A percentile compares a stretch with the other conserved stretches of the same genome.
phyloP scores from a whole-genome alignment of 768 basidiomycete species.

The Phanerodontia chrysosporium region DNA sequence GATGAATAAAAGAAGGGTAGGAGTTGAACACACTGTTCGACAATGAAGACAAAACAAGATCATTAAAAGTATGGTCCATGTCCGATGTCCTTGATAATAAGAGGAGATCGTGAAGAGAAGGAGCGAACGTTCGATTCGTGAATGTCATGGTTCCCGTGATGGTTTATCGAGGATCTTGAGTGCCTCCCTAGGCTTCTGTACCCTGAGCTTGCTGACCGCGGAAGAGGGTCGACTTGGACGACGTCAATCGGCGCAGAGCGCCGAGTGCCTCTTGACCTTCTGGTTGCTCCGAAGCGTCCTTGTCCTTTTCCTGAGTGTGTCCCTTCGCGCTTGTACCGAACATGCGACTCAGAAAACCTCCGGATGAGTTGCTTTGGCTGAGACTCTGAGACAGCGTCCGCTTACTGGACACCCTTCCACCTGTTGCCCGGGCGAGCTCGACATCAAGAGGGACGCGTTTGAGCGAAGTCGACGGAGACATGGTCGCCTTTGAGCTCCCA shows the following conservation, averaged over 20 bases:
- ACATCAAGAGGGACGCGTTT: conserved; percentile 1
- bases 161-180: neutral
- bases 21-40: conserved; percentile 1
- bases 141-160: neutral
- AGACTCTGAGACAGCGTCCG: conserved; percentile 10
- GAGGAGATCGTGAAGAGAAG: conserved; percentile 1
- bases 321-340: conserved; percentile 60
- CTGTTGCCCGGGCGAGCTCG: conserved; percentile 13
- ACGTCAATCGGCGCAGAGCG: conserved; percentile 38
- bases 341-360: conserved; percentile 67
- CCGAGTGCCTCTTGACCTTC: conserved; percentile 27
- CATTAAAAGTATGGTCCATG: conserved; percentile 5
- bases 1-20: neutral
- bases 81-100: conserved; percentile 5
- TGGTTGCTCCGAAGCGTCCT: conserved; percentile 19
- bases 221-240: conserved; percentile 42
- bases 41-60: conserved; percentile 1
- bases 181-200: neutral
- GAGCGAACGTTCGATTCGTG: neutral
- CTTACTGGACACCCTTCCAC: conserved; percentile 12
- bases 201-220: conserved; percentile 21
- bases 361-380: conserved; percentile 22
- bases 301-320: conserved; percentile 16
- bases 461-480: conserved; percentile 9
- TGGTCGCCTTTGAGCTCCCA: neutral